A percentile compares a stretch with the other conserved stretches of the same genome.
Conservation (phyloP, 164 flowering plant genomes). For the Tetracentron sinense region DNA sequence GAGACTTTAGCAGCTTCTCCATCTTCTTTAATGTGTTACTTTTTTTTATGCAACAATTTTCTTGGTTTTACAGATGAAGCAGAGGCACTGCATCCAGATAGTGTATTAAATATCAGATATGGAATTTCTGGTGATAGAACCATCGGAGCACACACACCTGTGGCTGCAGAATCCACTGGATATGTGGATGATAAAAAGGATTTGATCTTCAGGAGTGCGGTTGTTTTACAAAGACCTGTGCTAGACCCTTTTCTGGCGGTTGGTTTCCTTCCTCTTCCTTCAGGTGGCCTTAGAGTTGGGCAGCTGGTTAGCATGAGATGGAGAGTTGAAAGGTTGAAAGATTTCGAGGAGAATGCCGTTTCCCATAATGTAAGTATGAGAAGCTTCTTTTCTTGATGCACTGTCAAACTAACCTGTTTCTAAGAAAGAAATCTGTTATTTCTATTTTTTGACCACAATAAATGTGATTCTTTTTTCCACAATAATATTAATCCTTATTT, state of each 20-base stretch:
- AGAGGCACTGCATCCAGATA: slow-evolving; percentile 35
- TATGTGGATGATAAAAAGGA: slow-evolving; percentile 27
- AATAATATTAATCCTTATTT: too few species aligned
- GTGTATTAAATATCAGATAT: slow-evolving; percentile 73
- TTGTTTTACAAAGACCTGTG: slow-evolving; percentile 78
- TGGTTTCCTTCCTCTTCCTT: slow-evolving; percentile 91
- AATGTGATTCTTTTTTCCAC: too few species aligned
- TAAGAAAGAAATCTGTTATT: too few species aligned
- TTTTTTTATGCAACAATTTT: too few species aligned
- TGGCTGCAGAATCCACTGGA: slow-evolving; percentile 23
- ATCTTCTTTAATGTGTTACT: too few species aligned
- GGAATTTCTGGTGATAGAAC: slow-evolving; percentile 67
- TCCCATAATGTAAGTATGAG: slow-evolving; percentile 49
- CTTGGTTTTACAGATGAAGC: slow-evolving; percentile 43
- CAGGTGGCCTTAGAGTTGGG: slow-evolving; percentile 82
- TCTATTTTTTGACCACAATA: not conserved
- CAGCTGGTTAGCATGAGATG: slow-evolving; percentile 82
- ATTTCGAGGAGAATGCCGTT: slow-evolving; percentile 34
- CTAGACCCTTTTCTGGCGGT: slow-evolving; percentile 92
- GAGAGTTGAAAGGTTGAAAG: slow-evolving; percentile 90
- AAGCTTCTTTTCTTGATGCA: not conserved
- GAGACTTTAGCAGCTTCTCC: too few species aligned
- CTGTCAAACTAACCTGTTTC: too few species aligned
- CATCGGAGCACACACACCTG: slow-evolving; percentile 81
- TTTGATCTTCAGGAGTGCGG: slow-evolving; percentile 68